A percentile compares a stretch with the other conserved stretches of the same genome.
These are phyloP conservation scores for Exserohilum rostratum DNA, from an alignment of 2,329 filamentous ascomycete genomes.

Conservation along the genomic window DNA sequence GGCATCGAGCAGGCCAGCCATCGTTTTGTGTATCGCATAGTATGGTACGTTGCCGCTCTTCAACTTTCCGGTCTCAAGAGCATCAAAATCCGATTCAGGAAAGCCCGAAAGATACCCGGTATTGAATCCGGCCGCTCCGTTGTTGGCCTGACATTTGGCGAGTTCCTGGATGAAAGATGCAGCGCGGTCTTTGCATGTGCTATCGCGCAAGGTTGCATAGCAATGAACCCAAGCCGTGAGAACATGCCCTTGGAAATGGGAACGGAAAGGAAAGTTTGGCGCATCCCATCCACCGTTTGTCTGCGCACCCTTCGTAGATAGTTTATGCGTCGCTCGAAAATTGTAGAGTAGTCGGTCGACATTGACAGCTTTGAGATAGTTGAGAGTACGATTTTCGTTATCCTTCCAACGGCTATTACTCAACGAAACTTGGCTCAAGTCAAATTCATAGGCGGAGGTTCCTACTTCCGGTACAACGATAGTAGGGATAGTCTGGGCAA, in stretches of 20 bases:
- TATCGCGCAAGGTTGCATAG: slow-evolving; percentile 53
- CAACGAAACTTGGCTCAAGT: slow-evolving; percentile 51
- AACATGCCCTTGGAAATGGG: slow-evolving; percentile 59
- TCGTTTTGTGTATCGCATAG: slow-evolving; percentile 62
- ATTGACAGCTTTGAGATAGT: slow-evolving; percentile 56
- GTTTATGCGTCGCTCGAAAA: slow-evolving; percentile 55
- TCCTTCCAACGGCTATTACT: slow-evolving; percentile 50
- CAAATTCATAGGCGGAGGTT: slow-evolving; percentile 48
- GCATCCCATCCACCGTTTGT: slow-evolving; percentile 61
- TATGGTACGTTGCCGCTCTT: slow-evolving; percentile 60
- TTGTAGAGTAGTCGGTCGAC: slow-evolving; percentile 57
- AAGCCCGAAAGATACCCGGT: slow-evolving; percentile 60
- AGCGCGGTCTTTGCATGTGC: slow-evolving; percentile 55
- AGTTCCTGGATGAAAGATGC: slow-evolving; percentile 55
- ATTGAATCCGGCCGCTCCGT: slow-evolving; percentile 52
- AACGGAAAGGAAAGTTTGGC: slow-evolving; percentile 60
- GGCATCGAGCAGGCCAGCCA: slow-evolving; percentile 59
- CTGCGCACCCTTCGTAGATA: slow-evolving; percentile 55
- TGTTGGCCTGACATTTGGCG: slow-evolving; percentile 60
- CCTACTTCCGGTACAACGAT: slow-evolving; percentile 36
- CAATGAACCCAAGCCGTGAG: slow-evolving; percentile 60
- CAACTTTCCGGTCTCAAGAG: slow-evolving; percentile 53
- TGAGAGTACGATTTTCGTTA: slow-evolving; percentile 57
- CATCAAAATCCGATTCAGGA: slow-evolving; percentile 58
- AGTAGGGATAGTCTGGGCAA: slow-evolving; percentile 9